phyloP scores from a whole-genome alignment of 2,329 filamentous ascomycete species.

The Periglandula ipomoeae region DNA sequence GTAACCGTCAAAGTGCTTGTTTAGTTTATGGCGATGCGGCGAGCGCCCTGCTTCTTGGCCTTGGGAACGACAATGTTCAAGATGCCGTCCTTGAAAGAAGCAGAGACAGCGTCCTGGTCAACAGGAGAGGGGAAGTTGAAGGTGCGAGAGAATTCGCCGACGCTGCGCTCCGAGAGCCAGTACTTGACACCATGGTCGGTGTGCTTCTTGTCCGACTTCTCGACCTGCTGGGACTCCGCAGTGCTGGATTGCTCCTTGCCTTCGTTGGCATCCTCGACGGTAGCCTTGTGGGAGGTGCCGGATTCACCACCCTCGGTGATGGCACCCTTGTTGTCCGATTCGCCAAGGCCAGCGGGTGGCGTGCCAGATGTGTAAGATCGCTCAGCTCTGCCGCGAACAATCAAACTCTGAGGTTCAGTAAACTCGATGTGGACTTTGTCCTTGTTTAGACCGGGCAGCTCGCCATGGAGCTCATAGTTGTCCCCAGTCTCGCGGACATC shows the following conservation, averaged over 20 bases:
- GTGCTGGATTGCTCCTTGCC: slow-evolving; percentile 12
- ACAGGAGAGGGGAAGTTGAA: slow-evolving; percentile 57
- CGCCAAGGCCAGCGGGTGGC: slow-evolving; percentile 36
- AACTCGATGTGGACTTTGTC: slow-evolving; percentile 67
- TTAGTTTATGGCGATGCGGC: slow-evolving; percentile 16
- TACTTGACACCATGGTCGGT: slow-evolving; percentile 39
- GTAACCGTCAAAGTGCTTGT: not conserved
- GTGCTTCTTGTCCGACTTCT: slow-evolving; percentile 21
- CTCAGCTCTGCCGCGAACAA: slow-evolving; percentile 58
- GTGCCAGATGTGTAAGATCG: slow-evolving; percentile 42
- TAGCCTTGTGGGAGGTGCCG: slow-evolving; percentile 38
- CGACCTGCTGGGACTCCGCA: slow-evolving; percentile 10
- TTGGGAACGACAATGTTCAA: slow-evolving; percentile 49
- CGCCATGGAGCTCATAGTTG: slow-evolving; percentile 64
- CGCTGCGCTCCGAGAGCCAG: slow-evolving; percentile 56
- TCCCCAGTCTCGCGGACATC: slow-evolving; percentile 59
- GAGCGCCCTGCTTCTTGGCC: slow-evolving; percentile 20
- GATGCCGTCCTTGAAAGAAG: slow-evolving; percentile 53
- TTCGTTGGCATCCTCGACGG: slow-evolving; percentile 46
- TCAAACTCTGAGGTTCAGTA: slow-evolving; percentile 59
- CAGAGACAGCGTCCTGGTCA: slow-evolving; percentile 49
- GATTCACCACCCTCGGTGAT: slow-evolving; percentile 25
- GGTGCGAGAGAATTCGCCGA: slow-evolving; percentile 54
- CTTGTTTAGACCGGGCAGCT: slow-evolving; percentile 64
- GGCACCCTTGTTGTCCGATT: slow-evolving; percentile 17